Evolutionary conservation across 1,284 basidiomycete genomes (phyloP).

Genomic region (Ceratobasidium sp.): DNA sequence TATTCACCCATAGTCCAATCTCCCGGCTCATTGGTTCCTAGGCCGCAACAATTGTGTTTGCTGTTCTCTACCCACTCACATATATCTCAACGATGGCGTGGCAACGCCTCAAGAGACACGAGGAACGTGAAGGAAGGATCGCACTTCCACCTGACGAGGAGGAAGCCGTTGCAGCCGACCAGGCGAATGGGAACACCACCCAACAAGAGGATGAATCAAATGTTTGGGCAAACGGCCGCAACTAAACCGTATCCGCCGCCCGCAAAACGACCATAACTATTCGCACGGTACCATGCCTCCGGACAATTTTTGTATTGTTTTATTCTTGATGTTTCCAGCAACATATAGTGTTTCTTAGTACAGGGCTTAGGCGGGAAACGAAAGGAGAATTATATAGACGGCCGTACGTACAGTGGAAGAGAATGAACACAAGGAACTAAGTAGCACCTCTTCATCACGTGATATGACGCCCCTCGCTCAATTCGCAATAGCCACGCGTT

Average conservation of each 20-base stretch:
- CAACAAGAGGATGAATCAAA: not conserved
- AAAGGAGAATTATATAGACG: no score
- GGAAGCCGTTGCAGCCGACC: conserved; percentile 13
- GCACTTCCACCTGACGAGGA: conserved; percentile 50
- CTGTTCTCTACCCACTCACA: conserved; percentile 49
- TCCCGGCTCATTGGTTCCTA: not conserved
- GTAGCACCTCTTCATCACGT: not conserved
- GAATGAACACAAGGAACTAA: not conserved
- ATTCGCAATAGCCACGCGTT: not conserved
- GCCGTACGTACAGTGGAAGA: no score
- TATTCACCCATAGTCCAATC: not conserved
- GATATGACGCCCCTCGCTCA: not conserved
- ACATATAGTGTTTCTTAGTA: not conserved
- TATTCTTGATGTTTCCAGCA: not conserved
- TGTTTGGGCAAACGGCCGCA: conserved; percentile 22
- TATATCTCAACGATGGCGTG: conserved; percentile 48
- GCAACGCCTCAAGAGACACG: conserved; percentile 45
- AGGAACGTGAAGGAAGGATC: conserved; percentile 46
- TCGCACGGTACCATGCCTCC: no score
- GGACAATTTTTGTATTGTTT: not conserved
- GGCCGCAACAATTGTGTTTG: conserved; percentile 45
- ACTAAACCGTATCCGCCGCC: not conserved
- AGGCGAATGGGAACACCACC: not conserved
- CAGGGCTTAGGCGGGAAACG: not conserved
- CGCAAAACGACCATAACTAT: not conserved